phyloP scores from a whole-genome alignment of 192 early-diverging fungal species.

The Coemansia sp. region DNA sequence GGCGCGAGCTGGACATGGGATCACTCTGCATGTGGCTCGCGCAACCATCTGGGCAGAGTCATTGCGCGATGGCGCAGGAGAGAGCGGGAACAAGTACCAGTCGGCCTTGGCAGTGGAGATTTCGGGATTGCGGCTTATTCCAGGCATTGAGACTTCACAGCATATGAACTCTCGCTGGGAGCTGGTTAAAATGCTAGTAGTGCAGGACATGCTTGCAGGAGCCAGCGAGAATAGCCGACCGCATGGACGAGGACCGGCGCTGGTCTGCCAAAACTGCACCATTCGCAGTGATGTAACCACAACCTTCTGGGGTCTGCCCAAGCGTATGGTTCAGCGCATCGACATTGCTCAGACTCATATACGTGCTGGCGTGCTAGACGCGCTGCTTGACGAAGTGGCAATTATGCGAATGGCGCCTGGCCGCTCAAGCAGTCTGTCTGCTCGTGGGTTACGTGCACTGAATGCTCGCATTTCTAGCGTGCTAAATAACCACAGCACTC shows the following conservation, averaged over 20 bases:
- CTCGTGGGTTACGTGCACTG: slow-evolving; percentile 29
- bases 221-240: slow-evolving; percentile 25
- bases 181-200: slow-evolving; percentile 50
- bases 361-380: slow-evolving; percentile 36
- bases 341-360: slow-evolving; percentile 41
- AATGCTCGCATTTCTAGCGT: slow-evolving; percentile 29
- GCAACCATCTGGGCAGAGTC: slow-evolving; percentile 50
- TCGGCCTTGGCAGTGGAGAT: slow-evolving; percentile 44
- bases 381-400: slow-evolving; percentile 42
- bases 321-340: slow-evolving; percentile 43
- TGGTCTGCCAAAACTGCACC: slow-evolving; percentile 42
- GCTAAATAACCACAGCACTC: slow-evolving; percentile 10
- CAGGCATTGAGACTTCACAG: slow-evolving; percentile 35
- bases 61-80: slow-evolving; percentile 24
- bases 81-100: slow-evolving; percentile 37
- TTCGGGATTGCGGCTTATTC: slow-evolving; percentile 28
- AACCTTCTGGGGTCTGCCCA: slow-evolving; percentile 51
- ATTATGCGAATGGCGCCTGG: slow-evolving; percentile 34
- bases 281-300: slow-evolving; percentile 51
- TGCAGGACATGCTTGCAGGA: slow-evolving; percentile 50
- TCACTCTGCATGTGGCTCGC: slow-evolving; percentile 38
- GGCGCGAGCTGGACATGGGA: slow-evolving; percentile 45
- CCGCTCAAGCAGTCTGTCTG: slow-evolving; percentile 15
- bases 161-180: slow-evolving; percentile 54
- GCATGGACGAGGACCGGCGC: slow-evolving; percentile 37